phyloP scores from a whole-genome alignment of 2,329 filamentous ascomycete species.

The Fusarium lyarnte region DNA sequence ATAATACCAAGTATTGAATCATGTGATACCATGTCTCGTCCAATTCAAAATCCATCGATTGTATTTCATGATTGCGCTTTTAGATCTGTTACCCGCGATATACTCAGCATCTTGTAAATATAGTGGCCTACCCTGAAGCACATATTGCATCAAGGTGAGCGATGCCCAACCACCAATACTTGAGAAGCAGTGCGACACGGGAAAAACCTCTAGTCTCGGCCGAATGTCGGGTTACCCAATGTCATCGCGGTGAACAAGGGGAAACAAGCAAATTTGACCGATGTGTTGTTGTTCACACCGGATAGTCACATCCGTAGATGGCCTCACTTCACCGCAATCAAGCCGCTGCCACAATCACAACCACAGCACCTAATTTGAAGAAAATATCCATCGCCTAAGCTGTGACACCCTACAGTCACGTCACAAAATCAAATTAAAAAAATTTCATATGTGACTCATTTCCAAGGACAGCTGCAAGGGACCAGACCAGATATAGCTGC shows the following conservation, averaged over 20 bases:
- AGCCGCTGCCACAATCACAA: not conserved
- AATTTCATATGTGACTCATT: conserved; percentile 7
- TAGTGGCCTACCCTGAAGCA: conserved; percentile 3
- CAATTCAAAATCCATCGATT: not conserved
- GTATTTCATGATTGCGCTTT: too few relatives aligned
- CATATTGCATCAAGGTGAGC: not conserved
- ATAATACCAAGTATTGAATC: too few relatives aligned
- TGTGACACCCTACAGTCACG: not conserved
- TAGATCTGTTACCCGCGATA: too few relatives aligned
- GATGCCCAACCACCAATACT: not conserved
- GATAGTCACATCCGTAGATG: conserved; percentile 19
- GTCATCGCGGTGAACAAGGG: not conserved
- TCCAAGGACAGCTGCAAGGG: conserved; percentile 31
- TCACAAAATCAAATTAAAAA: conserved; percentile 9
- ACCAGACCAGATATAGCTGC: conserved; percentile 12
- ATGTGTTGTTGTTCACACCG: conserved; percentile 12
- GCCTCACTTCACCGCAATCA: conserved; percentile 29
- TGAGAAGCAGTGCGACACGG: not conserved
- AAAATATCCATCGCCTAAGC: not conserved
- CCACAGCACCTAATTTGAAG: not conserved
- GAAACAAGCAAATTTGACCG: not conserved
- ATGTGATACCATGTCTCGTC: too few relatives aligned
- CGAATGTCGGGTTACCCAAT: not conserved
- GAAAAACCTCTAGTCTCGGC: not conserved
- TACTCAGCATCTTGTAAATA: not conserved